Evolutionary conservation across 2,329 filamentous ascomycete genomes (phyloP).

Genomic region (Alternaria sp.): DNA sequence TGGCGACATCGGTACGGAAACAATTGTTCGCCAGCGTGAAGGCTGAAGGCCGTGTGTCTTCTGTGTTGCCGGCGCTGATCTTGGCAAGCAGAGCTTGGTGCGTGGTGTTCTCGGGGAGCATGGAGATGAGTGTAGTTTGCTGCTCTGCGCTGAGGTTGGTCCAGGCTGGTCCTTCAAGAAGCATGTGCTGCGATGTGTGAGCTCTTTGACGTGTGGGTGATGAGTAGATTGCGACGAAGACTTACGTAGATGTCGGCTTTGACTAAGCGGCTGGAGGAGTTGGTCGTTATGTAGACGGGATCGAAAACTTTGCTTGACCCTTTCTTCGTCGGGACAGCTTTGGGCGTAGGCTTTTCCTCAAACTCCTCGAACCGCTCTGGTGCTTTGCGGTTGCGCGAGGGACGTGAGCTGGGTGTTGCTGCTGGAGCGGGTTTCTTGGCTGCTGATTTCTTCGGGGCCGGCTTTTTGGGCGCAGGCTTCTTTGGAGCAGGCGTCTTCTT

Average conservation of each 20-base stretch:
- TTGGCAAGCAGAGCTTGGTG: slow-evolving; percentile 23
- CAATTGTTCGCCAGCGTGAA: slow-evolving; percentile 46
- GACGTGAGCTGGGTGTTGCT: slow-evolving; percentile 21
- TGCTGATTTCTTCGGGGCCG: slow-evolving; percentile 6
- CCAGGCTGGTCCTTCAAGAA: slow-evolving; percentile 40
- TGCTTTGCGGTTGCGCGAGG: slow-evolving; percentile 36
- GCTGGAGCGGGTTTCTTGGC: slow-evolving; percentile 10
- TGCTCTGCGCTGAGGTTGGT: slow-evolving; percentile 31
- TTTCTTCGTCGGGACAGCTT: slow-evolving; percentile 15
- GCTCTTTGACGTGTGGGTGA: background rate
- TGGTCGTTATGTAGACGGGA: slow-evolving; percentile 40
- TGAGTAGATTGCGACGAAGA: background rate
- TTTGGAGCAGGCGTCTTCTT: slow-evolving; percentile 4
- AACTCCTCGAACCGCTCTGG: slow-evolving; percentile 30
- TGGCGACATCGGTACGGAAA: slow-evolving; percentile 60
- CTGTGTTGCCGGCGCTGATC: slow-evolving; percentile 20
- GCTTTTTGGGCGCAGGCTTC: slow-evolving; percentile 9
- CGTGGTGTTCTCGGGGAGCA: slow-evolving; percentile 26
- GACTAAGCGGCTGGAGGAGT: slow-evolving; percentile 36
- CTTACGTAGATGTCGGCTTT: slow-evolving; percentile 42
- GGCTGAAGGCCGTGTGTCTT: slow-evolving; percentile 28
- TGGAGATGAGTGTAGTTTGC: slow-evolving; percentile 27
- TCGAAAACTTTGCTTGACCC: slow-evolving; percentile 33
- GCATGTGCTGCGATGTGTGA: slow-evolving; percentile 33
- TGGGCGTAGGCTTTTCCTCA: slow-evolving; percentile 13